A percentile compares a stretch with the other conserved stretches of the same genome.
Evolutionary conservation across 176 grass and related monocot genomes (phyloP).

Genomic region (Aegilops speltoides): DNA sequence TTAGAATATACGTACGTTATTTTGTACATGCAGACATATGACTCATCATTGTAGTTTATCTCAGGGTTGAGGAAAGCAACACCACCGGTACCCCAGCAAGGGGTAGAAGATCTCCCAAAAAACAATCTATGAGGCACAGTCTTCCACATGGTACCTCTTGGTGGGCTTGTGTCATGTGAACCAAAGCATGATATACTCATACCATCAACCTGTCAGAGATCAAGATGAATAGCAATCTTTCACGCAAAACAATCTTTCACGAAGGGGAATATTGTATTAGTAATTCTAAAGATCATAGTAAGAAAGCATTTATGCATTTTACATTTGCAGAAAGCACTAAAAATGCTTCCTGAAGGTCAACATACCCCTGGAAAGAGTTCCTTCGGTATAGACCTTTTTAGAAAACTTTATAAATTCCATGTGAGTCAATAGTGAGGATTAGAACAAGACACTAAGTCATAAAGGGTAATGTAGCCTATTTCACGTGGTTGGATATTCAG

Average conservation of each 20-base stretch:
- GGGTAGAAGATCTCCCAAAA: constrained; percentile 68
- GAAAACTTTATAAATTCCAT: background rate
- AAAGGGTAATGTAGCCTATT: background rate
- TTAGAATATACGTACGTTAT: constrained; percentile 73
- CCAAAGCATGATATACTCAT: constrained; percentile 69
- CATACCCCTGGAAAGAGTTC: background rate
- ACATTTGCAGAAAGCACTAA: constrained; percentile 2
- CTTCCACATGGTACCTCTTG: constrained; percentile 71
- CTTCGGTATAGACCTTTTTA: background rate
- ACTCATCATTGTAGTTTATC: constrained; percentile 53
- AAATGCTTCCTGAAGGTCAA: background rate
- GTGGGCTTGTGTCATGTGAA: constrained; percentile 66
- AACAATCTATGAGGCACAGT: constrained; percentile 74
- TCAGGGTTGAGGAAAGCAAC: constrained; percentile 86
- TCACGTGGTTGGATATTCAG: background rate
- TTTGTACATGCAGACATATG: constrained; percentile 89
- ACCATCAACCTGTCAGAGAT: constrained; percentile 61
- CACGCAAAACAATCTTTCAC: constrained; percentile 7
- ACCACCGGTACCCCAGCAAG: constrained; percentile 79
- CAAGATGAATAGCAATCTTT: constrained; percentile 24
- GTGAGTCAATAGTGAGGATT: background rate
- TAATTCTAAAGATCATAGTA: constrained; percentile 7
- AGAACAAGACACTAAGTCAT: background rate
- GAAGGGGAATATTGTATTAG: background rate
- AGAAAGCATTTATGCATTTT: background rate